Conservation (phyloP, 2,329 filamentous ascomycete species). For the Ascochyta viciae-villosae region DNA sequence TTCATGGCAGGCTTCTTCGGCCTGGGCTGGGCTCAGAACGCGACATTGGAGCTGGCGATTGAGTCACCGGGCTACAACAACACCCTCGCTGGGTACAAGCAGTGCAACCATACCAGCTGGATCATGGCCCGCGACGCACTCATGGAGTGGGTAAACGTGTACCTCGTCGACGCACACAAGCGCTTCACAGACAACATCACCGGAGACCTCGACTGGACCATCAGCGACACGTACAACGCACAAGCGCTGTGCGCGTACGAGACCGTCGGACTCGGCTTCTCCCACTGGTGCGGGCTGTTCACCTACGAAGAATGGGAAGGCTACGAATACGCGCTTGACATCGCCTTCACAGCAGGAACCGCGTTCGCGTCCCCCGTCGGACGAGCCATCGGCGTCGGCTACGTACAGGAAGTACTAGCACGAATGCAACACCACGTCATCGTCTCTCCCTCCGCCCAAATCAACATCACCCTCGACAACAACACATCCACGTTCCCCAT, state of each 20-base stretch:
- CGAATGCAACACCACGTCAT: conserved; percentile 70
- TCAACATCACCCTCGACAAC: conserved; percentile 74
- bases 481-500: conserved; percentile 74
- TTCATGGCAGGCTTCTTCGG: conserved; percentile 83
- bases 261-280: conserved; percentile 78
- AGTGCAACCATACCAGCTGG: conserved; percentile 68
- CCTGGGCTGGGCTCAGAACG: conserved; percentile 74
- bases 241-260: conserved; percentile 80
- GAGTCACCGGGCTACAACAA: conserved; percentile 72
- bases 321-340: conserved; percentile 75
- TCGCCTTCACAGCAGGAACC: conserved; percentile 67
- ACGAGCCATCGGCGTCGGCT: conserved; percentile 72
- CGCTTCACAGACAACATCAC: conserved; percentile 64
- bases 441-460: conserved; percentile 50
- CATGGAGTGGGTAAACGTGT: conserved; percentile 67
- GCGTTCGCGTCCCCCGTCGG: conserved; percentile 71
- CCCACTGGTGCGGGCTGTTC: conserved; percentile 76
- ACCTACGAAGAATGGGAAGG: conserved; percentile 76
- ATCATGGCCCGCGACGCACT: conserved; percentile 59
- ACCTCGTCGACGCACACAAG: conserved; percentile 69
- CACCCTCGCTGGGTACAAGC: conserved; percentile 70
- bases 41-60: conserved; percentile 74
- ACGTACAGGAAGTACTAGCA: conserved; percentile 74
- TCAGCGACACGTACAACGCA: conserved; percentile 61
- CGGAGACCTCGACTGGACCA: conserved; percentile 45